Conservation (phyloP, 805 yeast genomes). For the Kodamaea sagamina region DNA sequence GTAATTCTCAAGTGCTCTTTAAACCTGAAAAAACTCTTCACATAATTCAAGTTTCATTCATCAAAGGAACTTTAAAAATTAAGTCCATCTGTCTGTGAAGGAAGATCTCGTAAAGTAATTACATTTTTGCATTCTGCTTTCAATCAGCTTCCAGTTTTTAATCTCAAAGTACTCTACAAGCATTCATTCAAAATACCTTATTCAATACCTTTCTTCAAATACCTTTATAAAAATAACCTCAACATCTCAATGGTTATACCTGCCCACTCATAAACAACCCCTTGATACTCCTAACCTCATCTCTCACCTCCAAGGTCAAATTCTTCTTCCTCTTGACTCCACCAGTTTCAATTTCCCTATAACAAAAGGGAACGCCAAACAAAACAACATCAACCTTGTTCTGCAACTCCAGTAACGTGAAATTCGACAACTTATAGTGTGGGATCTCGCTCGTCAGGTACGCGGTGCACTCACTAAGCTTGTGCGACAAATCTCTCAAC, state of each 20-base stretch:
- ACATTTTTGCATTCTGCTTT: no score
- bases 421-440: slow-evolving; percentile 32
- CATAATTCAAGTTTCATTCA: no score
- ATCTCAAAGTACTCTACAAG: no score
- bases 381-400: slow-evolving; percentile 37
- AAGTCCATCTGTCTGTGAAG: no score
- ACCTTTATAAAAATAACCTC: background rate
- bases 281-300: slow-evolving; percentile 42
- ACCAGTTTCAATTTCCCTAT: slow-evolving; percentile 12
- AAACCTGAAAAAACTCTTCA: no score
- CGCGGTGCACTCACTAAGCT: slow-evolving; percentile 28
- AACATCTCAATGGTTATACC: slow-evolving; percentile 16
- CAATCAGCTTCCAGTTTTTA: no score
- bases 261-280: slow-evolving; percentile 49
- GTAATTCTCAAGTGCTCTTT: no score
- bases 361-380: slow-evolving; percentile 34
- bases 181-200: no score
- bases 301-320: slow-evolving; percentile 36
- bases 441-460: slow-evolving; percentile 33
- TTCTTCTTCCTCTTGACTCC: slow-evolving; percentile 25
- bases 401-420: slow-evolving; percentile 36
- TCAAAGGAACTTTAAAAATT: no score
- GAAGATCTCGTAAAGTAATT: no score
- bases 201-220: no score
- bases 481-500: slow-evolving; percentile 23